Evolutionary conservation across 2,329 filamentous ascomycete species (phyloP), one percentile per base, ranked within the genome.

Genomic region (Podosphaera fusca): DNA sequence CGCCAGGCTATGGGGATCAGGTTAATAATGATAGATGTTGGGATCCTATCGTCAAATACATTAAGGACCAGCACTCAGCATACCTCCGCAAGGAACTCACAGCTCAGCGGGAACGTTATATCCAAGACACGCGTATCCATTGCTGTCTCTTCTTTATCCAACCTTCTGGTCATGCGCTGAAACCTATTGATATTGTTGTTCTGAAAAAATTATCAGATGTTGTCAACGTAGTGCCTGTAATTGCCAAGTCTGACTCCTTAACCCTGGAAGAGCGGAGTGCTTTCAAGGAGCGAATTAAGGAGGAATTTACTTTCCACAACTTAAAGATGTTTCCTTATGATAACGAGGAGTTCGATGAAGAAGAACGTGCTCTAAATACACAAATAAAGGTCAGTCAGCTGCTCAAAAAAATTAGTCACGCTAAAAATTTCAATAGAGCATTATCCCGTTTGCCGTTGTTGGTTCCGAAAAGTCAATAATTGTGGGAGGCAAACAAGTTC

Each of bases 11-110:
- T 68, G 92, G 92, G 69, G 92, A 98, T 68, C 81, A 95, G 69
- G 92, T 98, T 73, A 98, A 98, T 81, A 98, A 98, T 73, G 92
- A 98, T 75, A 85, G 92, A 79, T 98, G 92, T 82, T 98, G 92
- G 92, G 92, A 98, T 70, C 92, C 92, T 62, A 98, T 98, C 71
- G 90, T 98, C 78, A 98, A 98, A 78, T 98, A 98, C 75, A 98
- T 98, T 80, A 98, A 98, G 80, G 92, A 98, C 74, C 92, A 98
- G 77, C 92, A 98, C 78, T 95, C 88, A 56, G 90, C 92, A 67
- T 98, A 96, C 76, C 82, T 98, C 66, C 87, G 92, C 73, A 98
- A 98, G 80, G 92, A 98, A 74, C 87, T 98, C 68, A 96, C 92
- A 57, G 92, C 92, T 64, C 92, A 98, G 78, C 87, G 92, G 74